Percentiles rank a stretch among this genome's conserved stretches.
phyloP scores from a whole-genome alignment of 2,329 filamentous ascomycete species.

The Talaromyces atroroseus region DNA sequence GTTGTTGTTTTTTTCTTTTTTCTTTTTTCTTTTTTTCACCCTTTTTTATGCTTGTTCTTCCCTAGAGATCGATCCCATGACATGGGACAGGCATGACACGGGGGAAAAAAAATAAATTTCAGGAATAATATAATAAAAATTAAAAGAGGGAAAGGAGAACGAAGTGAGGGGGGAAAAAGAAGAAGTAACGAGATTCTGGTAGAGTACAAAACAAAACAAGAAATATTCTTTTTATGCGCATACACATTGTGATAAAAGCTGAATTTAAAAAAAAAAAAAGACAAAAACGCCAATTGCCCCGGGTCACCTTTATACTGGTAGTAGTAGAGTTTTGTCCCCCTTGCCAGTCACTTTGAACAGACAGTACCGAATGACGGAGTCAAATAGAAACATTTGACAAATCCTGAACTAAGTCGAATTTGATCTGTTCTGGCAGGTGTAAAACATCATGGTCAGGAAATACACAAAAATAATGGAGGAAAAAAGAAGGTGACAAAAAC shows the following conservation, averaged over 20 bases:
- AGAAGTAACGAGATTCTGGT: slow-evolving; percentile 4
- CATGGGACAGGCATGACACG: too few relatives aligned
- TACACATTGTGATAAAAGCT: background rate
- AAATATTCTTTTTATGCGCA: slow-evolving; percentile 3
- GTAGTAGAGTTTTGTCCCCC: background rate
- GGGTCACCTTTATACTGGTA: background rate
- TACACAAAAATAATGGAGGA: slow-evolving; percentile 14
- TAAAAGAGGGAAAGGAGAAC: background rate
- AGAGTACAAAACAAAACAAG: slow-evolving; percentile 12
- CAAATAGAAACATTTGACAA: background rate
- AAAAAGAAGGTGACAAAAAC: slow-evolving; percentile 24
- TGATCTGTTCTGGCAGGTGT: slow-evolving; percentile 11
- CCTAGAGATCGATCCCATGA: too few relatives aligned
- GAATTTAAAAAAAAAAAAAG: background rate
- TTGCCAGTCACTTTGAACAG: background rate
- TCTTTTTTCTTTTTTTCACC: too few relatives aligned
- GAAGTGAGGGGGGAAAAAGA: background rate
- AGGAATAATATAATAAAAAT: too few relatives aligned
- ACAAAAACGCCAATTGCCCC: slow-evolving; percentile 10
- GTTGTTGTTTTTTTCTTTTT: too few relatives aligned
- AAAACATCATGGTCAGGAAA: background rate
- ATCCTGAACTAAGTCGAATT: background rate
- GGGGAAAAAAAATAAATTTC: too few relatives aligned
- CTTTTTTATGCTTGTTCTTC: too few relatives aligned
- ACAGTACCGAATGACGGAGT: background rate